phyloP scores from a whole-genome alignment of 2,329 filamentous ascomycete species.

The Cercospora sp. region DNA sequence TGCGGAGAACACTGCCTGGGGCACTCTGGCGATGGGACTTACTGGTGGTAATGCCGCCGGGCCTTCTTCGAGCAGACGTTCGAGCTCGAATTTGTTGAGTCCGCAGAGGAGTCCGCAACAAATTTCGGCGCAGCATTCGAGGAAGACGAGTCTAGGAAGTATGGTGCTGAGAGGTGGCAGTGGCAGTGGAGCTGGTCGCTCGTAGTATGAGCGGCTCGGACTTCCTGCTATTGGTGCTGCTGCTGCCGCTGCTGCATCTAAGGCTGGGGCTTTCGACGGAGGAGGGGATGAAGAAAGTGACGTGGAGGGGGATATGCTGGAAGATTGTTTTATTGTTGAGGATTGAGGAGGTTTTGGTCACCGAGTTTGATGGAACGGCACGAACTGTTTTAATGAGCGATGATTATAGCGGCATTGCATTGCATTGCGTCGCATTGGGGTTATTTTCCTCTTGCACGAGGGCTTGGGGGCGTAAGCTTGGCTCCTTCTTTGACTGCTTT shows the following conservation, averaged over 20 bases:
- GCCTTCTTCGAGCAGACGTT: not conserved
- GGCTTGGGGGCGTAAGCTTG: too few species aligned
- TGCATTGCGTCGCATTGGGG: not conserved
- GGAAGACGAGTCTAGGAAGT: conserved; percentile 9
- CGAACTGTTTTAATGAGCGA: not conserved
- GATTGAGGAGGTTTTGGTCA: not conserved
- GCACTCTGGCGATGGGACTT: conserved; percentile 6
- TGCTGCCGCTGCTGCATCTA: not conserved
- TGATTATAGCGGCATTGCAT: not conserved
- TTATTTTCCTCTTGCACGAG: not conserved
- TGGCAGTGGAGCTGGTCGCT: conserved; percentile 4
- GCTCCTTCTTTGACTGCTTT: too few species aligned
- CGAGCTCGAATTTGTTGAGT: conserved; percentile 4
- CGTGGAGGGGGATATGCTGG: not conserved
- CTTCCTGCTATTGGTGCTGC: not conserved
- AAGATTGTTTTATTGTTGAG: not conserved
- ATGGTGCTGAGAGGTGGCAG: conserved; percentile 8
- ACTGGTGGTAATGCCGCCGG: not conserved
- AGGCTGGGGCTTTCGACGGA: not conserved
- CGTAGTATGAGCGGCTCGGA: conserved; percentile 12
- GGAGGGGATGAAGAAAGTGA: not conserved
- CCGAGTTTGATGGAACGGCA: not conserved
- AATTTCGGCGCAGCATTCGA: not conserved
- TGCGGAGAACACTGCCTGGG: conserved; percentile 3
- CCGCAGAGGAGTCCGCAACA: not conserved